A percentile compares a stretch with the other conserved stretches of the same genome.
phyloP scores from a whole-genome alignment of 495 filamentous ascomycete genomes.

The Lophiostoma macrostomum region DNA sequence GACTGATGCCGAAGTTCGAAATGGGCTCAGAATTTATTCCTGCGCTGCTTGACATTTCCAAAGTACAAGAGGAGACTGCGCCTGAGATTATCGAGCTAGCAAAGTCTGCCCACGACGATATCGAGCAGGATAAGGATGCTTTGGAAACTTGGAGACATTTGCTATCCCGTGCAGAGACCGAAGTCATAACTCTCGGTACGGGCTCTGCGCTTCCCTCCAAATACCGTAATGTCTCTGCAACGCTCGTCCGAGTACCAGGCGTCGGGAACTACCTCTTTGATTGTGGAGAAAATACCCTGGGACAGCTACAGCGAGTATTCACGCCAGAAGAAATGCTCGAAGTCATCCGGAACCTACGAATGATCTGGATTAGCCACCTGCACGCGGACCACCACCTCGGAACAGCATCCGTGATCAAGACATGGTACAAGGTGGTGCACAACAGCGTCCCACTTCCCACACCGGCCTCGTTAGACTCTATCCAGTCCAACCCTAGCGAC shows the following conservation, averaged over 20 bases:
- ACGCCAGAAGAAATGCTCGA: slow-evolving; percentile 58
- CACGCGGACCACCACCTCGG: slow-evolving; percentile 98
- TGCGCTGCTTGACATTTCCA: slow-evolving; percentile 52
- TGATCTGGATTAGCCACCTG: slow-evolving; percentile 90
- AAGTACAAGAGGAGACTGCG: slow-evolving; percentile 38
- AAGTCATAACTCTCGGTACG: slow-evolving; percentile 84
- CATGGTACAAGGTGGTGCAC: slow-evolving; percentile 61
- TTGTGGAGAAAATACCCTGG: slow-evolving; percentile 87
- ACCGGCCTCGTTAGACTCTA: background rate
- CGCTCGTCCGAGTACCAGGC: slow-evolving; percentile 77
- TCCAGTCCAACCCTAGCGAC: slow-evolving; percentile 18
- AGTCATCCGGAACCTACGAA: slow-evolving; percentile 71
- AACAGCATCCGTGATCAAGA: slow-evolving; percentile 69
- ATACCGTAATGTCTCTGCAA: slow-evolving; percentile 92
- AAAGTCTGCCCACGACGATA: slow-evolving; percentile 43
- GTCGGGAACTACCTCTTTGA: slow-evolving; percentile 84
- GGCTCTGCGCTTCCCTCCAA: slow-evolving; percentile 86
- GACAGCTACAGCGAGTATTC: slow-evolving; percentile 79
- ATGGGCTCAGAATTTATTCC: slow-evolving; percentile 51
- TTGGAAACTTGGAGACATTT: slow-evolving; percentile 44
- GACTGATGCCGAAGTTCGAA: slow-evolving; percentile 63
- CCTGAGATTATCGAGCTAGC: slow-evolving; percentile 53
- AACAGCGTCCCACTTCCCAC: slow-evolving; percentile 19
- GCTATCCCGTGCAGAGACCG: slow-evolving; percentile 67
- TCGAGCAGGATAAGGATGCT: slow-evolving; percentile 36